phyloP scores from a whole-genome alignment of 2,329 filamentous ascomycete genomes.

The Canariomyces notabilis region DNA sequence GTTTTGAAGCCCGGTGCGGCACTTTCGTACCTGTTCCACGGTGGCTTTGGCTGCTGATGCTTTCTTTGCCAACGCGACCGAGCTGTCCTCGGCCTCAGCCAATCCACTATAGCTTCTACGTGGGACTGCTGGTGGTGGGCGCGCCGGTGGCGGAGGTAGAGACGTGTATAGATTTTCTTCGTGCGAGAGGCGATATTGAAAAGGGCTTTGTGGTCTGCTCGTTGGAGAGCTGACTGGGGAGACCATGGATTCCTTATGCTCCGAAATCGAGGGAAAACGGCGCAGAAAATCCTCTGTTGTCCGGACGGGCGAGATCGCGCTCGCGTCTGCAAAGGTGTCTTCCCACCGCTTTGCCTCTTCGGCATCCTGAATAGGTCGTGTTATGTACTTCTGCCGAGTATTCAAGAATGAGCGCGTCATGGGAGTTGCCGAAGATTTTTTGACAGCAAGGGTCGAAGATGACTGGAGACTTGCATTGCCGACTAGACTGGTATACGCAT shows the following conservation, averaged over 20 bases:
- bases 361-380: constrained; percentile 63
- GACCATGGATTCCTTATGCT: constrained; percentile 57
- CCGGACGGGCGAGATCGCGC: constrained; percentile 53
- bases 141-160: constrained; percentile 53
- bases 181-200: constrained; percentile 16
- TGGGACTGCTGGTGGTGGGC: constrained; percentile 64
- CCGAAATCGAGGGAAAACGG: constrained; percentile 67
- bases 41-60: constrained; percentile 29
- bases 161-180: constrained; percentile 39
- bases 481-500: constrained; percentile 82
- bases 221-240: constrained; percentile 30
- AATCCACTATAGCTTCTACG: constrained; percentile 78
- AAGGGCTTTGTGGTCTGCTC: constrained; percentile 10
- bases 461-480: constrained; percentile 59
- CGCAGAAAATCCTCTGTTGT: constrained; percentile 80
- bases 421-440: constrained; percentile 11
- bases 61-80: constrained; percentile 35
- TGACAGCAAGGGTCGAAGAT: constrained; percentile 28
- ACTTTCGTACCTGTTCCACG: constrained; percentile 39
- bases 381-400: constrained; percentile 42
- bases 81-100: constrained; percentile 34
- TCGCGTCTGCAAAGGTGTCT: constrained; percentile 59
- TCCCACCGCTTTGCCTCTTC: constrained; percentile 81
- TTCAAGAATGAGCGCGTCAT: constrained; percentile 30
- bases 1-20: constrained; percentile 70